Conservation (phyloP, 495 filamentous ascomycete species). For the Corynascus novoguineensis region DNA sequence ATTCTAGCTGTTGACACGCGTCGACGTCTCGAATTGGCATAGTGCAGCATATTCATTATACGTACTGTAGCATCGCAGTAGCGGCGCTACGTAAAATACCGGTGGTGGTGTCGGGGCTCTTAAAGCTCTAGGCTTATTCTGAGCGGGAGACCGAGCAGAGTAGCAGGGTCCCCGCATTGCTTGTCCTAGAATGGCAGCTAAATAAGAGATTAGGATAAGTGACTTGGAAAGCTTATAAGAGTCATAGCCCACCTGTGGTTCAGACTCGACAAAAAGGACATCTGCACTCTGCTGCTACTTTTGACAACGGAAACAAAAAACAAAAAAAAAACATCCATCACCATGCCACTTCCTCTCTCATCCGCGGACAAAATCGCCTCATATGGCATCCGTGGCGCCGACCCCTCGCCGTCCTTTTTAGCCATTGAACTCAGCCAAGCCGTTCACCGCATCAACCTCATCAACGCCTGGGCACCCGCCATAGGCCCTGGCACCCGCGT, state of each 20-base stretch:
- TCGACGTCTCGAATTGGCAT: too few relatives aligned
- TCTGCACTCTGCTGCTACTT: not conserved
- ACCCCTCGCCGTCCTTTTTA: constrained; percentile 22
- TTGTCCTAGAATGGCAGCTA: not conserved
- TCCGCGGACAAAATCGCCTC: constrained; percentile 25
- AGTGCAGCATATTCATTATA: too few relatives aligned
- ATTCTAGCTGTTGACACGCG: too few relatives aligned
- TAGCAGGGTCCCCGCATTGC: not conserved
- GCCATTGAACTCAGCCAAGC: constrained; percentile 39
- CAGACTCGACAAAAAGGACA: not conserved
- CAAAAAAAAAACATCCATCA: constrained; percentile 1
- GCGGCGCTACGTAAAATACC: too few relatives aligned
- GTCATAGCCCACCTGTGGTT: not conserved
- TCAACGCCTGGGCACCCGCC: constrained; percentile 31
- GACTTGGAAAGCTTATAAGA: not conserved
- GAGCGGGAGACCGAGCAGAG: not conserved
- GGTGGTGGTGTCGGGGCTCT: not conserved
- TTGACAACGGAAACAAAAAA: not conserved
- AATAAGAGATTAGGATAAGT: not conserved
- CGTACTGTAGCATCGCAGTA: too few relatives aligned
- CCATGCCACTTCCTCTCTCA: constrained; percentile 15
- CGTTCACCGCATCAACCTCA: constrained; percentile 39
- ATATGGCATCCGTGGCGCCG: constrained; percentile 16
- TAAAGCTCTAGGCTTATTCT: not conserved
- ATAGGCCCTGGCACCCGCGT: constrained; percentile 37